phyloP scores from a whole-genome alignment of 2,329 filamentous ascomycete genomes.

The Xylaria polymorpha region DNA sequence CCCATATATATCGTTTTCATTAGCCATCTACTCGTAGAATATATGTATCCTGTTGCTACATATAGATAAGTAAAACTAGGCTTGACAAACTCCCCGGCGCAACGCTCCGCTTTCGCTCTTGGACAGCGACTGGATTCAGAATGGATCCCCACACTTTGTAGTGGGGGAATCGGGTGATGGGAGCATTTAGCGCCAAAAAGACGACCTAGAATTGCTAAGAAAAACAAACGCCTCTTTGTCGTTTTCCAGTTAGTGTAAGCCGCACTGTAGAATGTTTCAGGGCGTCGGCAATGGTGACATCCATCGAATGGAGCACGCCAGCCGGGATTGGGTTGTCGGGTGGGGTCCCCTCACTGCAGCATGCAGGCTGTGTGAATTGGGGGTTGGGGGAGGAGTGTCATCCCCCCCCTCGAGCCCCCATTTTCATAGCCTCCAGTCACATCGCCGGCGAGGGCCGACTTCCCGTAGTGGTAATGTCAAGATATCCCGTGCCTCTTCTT shows the following conservation, averaged over 20 bases:
- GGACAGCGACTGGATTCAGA: background rate
- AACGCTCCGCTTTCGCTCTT: conserved; percentile 4
- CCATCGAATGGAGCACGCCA: conserved; percentile 30
- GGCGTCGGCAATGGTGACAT: conserved; percentile 26
- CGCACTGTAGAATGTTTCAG: conserved; percentile 8
- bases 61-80: background rate
- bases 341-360: conserved; percentile 26
- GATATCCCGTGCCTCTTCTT: conserved; percentile 20
- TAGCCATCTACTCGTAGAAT: conserved; percentile 5
- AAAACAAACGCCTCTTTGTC: conserved; percentile 11
- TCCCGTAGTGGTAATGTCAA: conserved; percentile 2
- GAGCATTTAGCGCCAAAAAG: conserved; percentile 7
- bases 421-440: conserved; percentile 19
- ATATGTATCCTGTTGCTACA: background rate
- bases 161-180: conserved; percentile 7
- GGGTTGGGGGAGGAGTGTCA: conserved; percentile 12
- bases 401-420: conserved; percentile 21
- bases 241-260: conserved; percentile 11
- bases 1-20: conserved; percentile 2
- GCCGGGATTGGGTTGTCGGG: conserved; percentile 16
- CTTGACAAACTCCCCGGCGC: background rate
- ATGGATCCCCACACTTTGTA: background rate
- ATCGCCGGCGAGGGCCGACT: conserved; percentile 29
- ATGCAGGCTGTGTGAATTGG: conserved; percentile 13
- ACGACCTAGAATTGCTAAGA: conserved; percentile 3